Evolutionary conservation across 2,329 filamentous ascomycete species (phyloP), one percentile per base, ranked within the genome.

Genomic region (Aspergillus arachidicola): DNA sequence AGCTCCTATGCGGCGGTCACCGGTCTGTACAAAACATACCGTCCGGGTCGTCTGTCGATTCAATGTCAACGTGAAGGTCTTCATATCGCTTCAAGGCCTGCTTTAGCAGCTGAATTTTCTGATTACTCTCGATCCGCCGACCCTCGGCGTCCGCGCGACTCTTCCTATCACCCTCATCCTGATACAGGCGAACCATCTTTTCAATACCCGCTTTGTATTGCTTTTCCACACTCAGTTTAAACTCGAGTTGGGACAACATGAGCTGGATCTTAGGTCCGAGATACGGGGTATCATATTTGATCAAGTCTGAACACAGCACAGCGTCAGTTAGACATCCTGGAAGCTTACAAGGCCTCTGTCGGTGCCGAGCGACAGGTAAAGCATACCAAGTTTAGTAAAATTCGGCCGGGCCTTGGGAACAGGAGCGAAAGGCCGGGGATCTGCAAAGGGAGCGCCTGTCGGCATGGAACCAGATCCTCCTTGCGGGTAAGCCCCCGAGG

Each of bases 201-300:
- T 99, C 95, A 71, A 99, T 95, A 66, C 95, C 95, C 75, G 96
- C 96, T 69, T 98, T 93, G 80, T 99, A 99, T 80, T 99, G 95
- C 77, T 97, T 96, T 78, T 99, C 95, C 32, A 99, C 95, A 69
- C 95, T 97, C 65, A 99, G 86, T 82, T 99, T 99, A 84, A 99
- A 99, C 79, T 98, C 93, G 67, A 99, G 90, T 79, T 99, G 95
- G 55, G 95, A 96, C 74, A 99, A 84, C 95, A 99, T 99, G 74
- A 98, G 91, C 82, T 99, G 95, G 74, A 99, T 99, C 70, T 96
- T 93, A 64, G 95, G 94, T 38, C 95, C 95, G 66, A 99, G 89
- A 77, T 97, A 92, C 21, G 92, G 91, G 36, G 94, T 97, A 76
- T 99, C 95, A 81, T 96, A 97, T 87, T 98, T 98, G 82, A 99